Evolutionary conservation across 2,329 filamentous ascomycete genomes (phyloP).

Genomic region (Basipetospora chlamydospora): DNA sequence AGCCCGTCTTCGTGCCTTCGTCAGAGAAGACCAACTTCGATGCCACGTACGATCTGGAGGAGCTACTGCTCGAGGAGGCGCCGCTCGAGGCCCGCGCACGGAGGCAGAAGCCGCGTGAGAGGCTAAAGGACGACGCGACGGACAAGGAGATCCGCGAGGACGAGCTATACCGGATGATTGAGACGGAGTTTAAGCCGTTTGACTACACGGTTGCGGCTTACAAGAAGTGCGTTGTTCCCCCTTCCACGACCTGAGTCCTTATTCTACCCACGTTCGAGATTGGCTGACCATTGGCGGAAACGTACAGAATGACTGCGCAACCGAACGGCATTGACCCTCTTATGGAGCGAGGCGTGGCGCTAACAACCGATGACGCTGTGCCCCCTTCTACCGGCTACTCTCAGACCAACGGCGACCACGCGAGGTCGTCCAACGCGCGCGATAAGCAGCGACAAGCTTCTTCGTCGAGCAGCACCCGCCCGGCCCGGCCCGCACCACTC

Average conservation of each 20-base stretch:
- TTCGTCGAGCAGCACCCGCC: not conserved
- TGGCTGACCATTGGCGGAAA: too few relatives aligned
- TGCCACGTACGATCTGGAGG: conserved; percentile 92
- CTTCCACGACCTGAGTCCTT: not conserved
- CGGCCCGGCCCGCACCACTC: conserved; percentile 3
- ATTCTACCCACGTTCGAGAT: too few relatives aligned
- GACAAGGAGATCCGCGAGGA: conserved; percentile 91
- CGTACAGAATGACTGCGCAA: conserved; percentile 1
- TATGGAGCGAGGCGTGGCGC: conserved; percentile 15
- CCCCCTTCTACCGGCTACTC: too few relatives aligned
- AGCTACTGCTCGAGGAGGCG: conserved; percentile 83
- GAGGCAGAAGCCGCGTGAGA: conserved; percentile 84
- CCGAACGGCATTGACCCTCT: not conserved
- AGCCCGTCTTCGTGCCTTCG: conserved; percentile 83
- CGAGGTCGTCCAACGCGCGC: not conserved
- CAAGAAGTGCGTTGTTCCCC: conserved; percentile 41
- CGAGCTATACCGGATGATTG: conserved; percentile 86
- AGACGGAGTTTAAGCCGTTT: conserved; percentile 85
- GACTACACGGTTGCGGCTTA: conserved; percentile 82
- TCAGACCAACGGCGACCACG: conserved; percentile 10
- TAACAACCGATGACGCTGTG: conserved; percentile 39
- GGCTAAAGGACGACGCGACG: conserved; percentile 84
- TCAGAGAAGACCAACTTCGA: conserved; percentile 99
- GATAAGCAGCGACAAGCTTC: too few relatives aligned
- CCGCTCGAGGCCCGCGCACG: conserved; percentile 84